A percentile compares a stretch with the other conserved stretches of the same genome.
These are phyloP conservation scores for Fonsecaea erecta DNA, from an alignment of 2,329 filamentous ascomycete genomes.

Conservation along the genomic window DNA sequence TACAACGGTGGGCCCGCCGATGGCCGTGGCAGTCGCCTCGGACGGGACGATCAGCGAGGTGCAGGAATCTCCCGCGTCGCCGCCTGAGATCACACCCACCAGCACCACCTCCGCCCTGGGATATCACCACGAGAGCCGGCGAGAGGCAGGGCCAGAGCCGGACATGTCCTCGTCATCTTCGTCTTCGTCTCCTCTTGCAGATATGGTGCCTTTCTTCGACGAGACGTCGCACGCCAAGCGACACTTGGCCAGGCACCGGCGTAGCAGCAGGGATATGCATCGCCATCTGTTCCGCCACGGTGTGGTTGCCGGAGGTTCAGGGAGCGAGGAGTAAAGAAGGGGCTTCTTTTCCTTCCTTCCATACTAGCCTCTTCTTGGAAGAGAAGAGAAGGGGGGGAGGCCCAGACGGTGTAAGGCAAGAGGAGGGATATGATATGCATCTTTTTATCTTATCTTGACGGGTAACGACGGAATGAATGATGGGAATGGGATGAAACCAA, in stretches of 20 bases:
- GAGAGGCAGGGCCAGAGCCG: neutral
- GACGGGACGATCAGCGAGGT: neutral
- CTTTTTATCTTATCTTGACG: no score
- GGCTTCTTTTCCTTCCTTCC: no score
- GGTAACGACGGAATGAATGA: no score
- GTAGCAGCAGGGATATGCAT: neutral
- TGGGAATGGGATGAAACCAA: no score
- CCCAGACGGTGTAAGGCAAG: no score
- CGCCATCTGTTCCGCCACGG: constrained; percentile 21
- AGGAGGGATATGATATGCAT: no score
- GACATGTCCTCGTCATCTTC: neutral
- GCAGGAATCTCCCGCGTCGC: neutral
- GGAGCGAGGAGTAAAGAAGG: neutral
- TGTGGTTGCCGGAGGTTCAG: neutral
- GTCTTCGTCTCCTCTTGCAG: neutral
- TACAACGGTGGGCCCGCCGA: neutral
- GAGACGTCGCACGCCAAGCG: neutral
- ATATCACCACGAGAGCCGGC: neutral
- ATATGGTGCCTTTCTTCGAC: neutral
- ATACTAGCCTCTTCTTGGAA: no score
- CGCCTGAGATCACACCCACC: neutral
- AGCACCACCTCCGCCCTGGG: neutral
- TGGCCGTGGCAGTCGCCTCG: neutral
- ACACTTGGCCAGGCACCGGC: constrained; percentile 1
- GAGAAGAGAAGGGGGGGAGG: no score